Evolutionary conservation across 352 stramenopile species (phyloP), one percentile per base, ranked within the genome.

Genomic region (Elongisporangium senticosum): DNA sequence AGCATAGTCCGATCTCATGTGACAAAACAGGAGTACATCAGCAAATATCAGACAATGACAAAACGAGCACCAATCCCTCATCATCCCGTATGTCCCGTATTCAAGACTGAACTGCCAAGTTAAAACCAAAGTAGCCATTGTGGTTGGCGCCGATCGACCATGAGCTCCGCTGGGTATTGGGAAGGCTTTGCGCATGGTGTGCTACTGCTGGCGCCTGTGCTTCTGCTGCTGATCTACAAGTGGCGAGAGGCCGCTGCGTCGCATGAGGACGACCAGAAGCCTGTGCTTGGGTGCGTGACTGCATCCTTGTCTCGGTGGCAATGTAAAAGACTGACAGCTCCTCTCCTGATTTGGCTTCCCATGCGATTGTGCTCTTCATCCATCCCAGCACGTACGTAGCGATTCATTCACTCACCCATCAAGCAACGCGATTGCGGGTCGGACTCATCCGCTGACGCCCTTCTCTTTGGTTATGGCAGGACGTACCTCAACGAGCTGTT

Each of bases 401-500:
- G 52, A 59, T 15, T 11, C 55, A 26, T 26, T 26, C 23, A 26
- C 23, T 26, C 23, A 22, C 5, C 19, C 26, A 13, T 47, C 2
- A 7, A 28, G 23, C 53, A 7, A 3, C 5, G 8, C 40, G 14
- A 7, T 22, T 11, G 24, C 15, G 14, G 49, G 7, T 26, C 10
- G 19, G 22, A 61, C 8, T 21, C 15, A 51, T 22, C n/a, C 48
- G 1, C 48, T 51, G 21, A 23, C 8, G 21, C 48, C n/a, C 8
- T 24, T 13, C 2, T 19, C 2, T 19, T 24, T 49, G 28, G 39
- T 19, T 14, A 26, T 17, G 6, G 8, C 55, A 87, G 75, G 52
- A 72, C 61, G 15, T 87, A 86, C 49, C 56, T 87, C 60, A 83
- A 86, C 54, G 77, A 87, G 56, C 53, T 87, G 20, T 87, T 87